Base-by-base conservation (phyloP, 768 basidiomycete species). In the Collybia nuda region DNA sequence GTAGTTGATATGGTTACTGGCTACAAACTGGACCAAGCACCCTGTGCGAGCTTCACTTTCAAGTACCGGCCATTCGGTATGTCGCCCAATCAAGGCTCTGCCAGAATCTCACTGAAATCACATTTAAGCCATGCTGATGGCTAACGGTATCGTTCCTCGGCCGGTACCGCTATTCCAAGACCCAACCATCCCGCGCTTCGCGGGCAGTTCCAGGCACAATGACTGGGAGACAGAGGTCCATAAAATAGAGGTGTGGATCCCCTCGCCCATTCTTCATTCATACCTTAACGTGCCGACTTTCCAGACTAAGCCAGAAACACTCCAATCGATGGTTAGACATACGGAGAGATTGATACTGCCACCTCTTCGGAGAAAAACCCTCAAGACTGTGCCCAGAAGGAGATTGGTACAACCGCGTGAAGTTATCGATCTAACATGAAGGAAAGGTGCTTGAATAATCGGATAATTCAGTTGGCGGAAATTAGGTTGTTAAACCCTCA, bases 11-110 rank as follows among this genome's bases (percentile, higher is more conserved):
- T 65, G 46, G 67, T 68, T 36, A 57, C 46, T 19, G 66, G 63
- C 5, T 40, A 47, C 9, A 58, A 50, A 19, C 56, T 59, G 14
- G 68, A 67, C 40, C 21, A 47, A 6, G 59, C 50, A 17, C 63
- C 69, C 5, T 55, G 61, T 41, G 58, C 58, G 28, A 66, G 58
- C 14, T 71, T 71, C 39, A 61, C 56, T 6, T 69, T 71, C 56
- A 65, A 60, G 36, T 71, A 71, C 52, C 54, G 64, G 23, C 75
- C 77, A 11, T 48, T 60, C 21, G 65, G 72, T 58, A 62, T 62
- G 14, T 50, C 32, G 5, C 8, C n/a, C 39, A 26, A 14, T 39
- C 15, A n/a, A 11, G 32, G 15, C 8, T 8, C 19, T n/a, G 5
- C 17, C 12, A 18, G 46, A 36, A 17, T 18, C 5, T 26, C 12